Base-by-base conservation (phyloP, 2,329 filamentous ascomycete species). In the Kalmusia sp. region DNA sequence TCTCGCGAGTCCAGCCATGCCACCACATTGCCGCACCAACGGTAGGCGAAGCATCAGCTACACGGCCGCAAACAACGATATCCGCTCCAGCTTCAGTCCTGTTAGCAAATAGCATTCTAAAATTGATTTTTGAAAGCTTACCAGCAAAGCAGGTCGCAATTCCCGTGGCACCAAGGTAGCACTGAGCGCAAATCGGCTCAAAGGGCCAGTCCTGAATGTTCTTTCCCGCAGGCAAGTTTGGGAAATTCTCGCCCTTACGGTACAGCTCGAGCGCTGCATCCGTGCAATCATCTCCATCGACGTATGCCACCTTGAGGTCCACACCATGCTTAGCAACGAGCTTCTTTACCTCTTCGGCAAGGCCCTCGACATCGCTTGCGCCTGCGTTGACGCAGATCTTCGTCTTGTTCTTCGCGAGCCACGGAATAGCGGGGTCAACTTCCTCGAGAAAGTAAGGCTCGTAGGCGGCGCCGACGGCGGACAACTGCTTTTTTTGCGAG, bases 1-100 rank as follows among this genome's bases (percentile, higher is more conserved):
- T 72, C 0, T 71, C 73, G 14, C 78, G 74, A 0, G 58, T 58
- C 83, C 82, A 85, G 4, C 74, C 68, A 47, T 85, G 78, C 77
- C 81, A 85, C 74, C 77, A 85, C 54, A 77, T 77, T 0, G 81
- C 82, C 0, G 81, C 80, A 1, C 79, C 82, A 50, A 85, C 82
- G 0, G 82, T 80, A 17, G 54, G 50, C 3, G 57, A 62, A 12
- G 65, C 62, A 49, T 67, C 65, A 1, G 65, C 53, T 5, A 65
- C 59, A 39, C 65, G 56, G 6, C 64, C 65, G 37, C 59, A 62
- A 9, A 68, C 40, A 19, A 68, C 60, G 34, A 64, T 63, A 38
- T 69, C 62, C 17, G 65, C 64, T 25, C 59, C 63, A n/a, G 35
- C 51, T 30, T n/a, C 19, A 24, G 2, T 43, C 39, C 2, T 27